These are phyloP conservation scores for Drosera spatulata DNA, from an alignment of 179 eudicot species.

Conservation along the genomic window DNA sequence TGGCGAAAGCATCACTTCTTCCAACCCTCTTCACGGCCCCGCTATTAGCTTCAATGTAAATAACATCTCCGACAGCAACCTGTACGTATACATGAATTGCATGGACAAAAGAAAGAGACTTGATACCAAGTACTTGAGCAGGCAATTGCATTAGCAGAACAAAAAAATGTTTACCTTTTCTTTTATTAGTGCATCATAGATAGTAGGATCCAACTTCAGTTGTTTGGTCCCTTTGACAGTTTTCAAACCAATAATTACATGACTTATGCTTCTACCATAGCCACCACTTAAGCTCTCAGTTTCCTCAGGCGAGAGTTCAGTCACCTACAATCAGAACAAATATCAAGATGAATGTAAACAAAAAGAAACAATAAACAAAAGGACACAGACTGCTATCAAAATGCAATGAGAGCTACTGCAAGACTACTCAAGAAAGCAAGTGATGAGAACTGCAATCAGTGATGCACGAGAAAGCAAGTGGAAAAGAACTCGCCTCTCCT, in stretches of 20 bases:
- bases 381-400: too few relatives aligned
- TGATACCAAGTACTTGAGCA: background rate
- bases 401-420: too few relatives aligned
- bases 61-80: slow-evolving; percentile 98
- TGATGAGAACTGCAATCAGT: background rate
- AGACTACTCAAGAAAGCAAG: too few relatives aligned
- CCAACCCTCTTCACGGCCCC: slow-evolving; percentile 98
- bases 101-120: background rate
- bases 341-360: background rate
- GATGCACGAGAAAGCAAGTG: background rate
- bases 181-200: slow-evolving; percentile 87
- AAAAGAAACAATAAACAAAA: slow-evolving; percentile 1
- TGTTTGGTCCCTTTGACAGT: slow-evolving; percentile 95
- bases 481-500: slow-evolving; percentile 62
- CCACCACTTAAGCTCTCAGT: slow-evolving; percentile 90
- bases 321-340: slow-evolving; percentile 42
- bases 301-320: slow-evolving; percentile 97
- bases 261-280: slow-evolving; percentile 90
- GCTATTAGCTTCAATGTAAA: slow-evolving; percentile 90
- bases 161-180: slow-evolving; percentile 52
- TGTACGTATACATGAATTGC: slow-evolving; percentile 7
- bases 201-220: slow-evolving; percentile 87
- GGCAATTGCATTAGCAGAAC: background rate
- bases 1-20: slow-evolving; percentile 97
- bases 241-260: slow-evolving; percentile 89